phyloP scores from a whole-genome alignment of 2,329 filamentous ascomycete species.

The Phaeosphaeriaceae sp. region DNA sequence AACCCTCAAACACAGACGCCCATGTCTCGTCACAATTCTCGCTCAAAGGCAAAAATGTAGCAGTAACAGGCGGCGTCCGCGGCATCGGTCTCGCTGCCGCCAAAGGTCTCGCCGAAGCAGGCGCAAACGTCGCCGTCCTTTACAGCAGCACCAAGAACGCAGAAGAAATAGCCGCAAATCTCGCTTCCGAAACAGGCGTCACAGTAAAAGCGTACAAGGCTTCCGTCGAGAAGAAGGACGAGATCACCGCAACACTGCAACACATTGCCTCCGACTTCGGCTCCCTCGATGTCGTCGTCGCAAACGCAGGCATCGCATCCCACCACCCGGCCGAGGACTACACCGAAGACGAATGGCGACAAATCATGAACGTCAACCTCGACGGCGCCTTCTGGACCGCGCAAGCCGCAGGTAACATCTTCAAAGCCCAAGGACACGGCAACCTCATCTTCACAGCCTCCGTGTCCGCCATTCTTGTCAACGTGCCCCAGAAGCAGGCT shows the following conservation, averaged over 20 bases:
- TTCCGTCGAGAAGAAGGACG: background rate
- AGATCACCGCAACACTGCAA: background rate
- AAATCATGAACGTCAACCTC: background rate
- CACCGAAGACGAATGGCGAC: background rate
- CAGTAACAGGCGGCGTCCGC: background rate
- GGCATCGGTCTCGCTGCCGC: background rate
- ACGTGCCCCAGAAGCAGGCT: background rate
- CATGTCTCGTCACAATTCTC: background rate
- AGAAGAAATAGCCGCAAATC: background rate
- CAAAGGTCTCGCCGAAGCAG: background rate
- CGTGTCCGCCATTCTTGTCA: background rate
- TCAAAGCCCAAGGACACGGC: background rate
- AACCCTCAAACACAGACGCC: background rate
- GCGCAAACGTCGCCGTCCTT: background rate
- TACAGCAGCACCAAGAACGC: background rate
- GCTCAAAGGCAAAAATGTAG: background rate
- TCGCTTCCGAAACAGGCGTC: background rate
- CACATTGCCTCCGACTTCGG: background rate
- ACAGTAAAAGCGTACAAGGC: background rate
- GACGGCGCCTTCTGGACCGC: background rate
- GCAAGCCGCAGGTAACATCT: background rate
- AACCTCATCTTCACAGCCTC: background rate
- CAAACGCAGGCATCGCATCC: background rate
- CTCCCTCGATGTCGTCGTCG: background rate
- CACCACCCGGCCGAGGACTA: background rate